Conservation (phyloP, 208 protist species). For the Wallacemonas sp. region DNA sequence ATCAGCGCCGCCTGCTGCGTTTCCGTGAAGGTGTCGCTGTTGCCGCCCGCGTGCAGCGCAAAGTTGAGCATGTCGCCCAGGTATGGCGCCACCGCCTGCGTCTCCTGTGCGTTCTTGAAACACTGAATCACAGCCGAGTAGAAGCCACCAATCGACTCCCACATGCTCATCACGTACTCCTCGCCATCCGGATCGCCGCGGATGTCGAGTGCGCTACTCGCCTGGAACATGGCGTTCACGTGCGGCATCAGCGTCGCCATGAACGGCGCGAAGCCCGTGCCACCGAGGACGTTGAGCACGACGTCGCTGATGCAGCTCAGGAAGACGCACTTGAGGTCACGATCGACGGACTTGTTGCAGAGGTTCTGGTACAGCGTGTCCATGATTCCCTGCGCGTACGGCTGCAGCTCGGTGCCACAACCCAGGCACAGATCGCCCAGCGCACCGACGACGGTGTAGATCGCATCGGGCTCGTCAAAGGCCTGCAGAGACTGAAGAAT, state of each 20-base stretch:
- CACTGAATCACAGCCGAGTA: conserved; percentile 85
- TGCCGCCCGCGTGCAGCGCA: conserved; percentile 52
- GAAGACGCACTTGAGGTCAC: conserved; percentile 94
- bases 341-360: conserved; percentile 71
- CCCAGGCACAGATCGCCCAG: conserved; percentile 94
- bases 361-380: conserved; percentile 81
- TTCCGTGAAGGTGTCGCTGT: conserved; percentile 49
- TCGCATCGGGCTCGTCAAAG: conserved; percentile 84
- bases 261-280: conserved; percentile 86
- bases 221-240: conserved; percentile 64
- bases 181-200: conserved; percentile 70
- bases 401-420: conserved; percentile 61
- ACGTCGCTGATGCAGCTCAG: conserved; percentile 95
- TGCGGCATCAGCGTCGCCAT: conserved; percentile 81
- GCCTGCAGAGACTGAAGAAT: conserved; percentile 73
- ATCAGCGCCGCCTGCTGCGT: conserved; percentile 61
- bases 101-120: conserved; percentile 50
- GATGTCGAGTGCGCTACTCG: conserved; percentile 62
- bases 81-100: conserved; percentile 54
- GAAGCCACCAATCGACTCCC: conserved; percentile 64
- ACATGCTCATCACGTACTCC: conserved; percentile 83
- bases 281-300: conserved; percentile 90
- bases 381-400: conserved; percentile 85
- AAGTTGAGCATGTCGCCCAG: conserved; percentile 72
- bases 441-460: conserved; percentile 86